Conservation (phyloP, 352 stramenopile species). For the Globisporangium paroecandrum region DNA sequence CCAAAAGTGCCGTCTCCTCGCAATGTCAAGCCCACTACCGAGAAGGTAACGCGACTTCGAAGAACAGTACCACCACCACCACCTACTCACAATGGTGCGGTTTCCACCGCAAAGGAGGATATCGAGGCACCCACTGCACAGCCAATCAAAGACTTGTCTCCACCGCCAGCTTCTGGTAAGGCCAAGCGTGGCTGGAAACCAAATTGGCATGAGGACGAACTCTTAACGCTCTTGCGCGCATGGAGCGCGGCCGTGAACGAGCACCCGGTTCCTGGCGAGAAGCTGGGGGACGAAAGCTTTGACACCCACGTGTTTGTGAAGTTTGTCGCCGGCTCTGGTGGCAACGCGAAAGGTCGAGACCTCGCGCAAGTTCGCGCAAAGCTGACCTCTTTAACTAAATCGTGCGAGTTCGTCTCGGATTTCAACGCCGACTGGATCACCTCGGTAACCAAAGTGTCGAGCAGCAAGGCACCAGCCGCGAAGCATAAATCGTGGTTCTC, state of each 20-base stretch:
- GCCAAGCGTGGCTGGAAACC: neutral
- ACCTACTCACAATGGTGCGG: neutral
- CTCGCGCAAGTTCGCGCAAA: neutral
- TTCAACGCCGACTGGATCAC: neutral
- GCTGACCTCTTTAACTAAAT: neutral
- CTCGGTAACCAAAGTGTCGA: neutral
- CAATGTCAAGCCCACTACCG: neutral
- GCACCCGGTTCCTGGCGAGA: neutral
- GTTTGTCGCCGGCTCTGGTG: neutral
- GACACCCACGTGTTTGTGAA: neutral
- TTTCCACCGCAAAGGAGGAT: neutral
- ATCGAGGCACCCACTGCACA: neutral
- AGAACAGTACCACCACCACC: neutral
- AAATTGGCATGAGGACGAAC: constrained; percentile 5
- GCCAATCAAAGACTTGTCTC: neutral
- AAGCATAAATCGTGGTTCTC: neutral
- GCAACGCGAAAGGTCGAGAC: neutral
- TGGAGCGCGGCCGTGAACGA: constrained; percentile 7
- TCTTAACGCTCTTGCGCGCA: neutral
- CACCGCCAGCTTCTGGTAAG: neutral
- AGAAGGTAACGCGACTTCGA: neutral
- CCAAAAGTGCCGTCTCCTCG: neutral
- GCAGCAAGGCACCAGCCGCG: neutral
- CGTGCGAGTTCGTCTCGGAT: neutral
- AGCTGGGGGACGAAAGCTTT: neutral